These are phyloP conservation scores for Sarocladium kiliense DNA, from an alignment of 2,329 filamentous ascomycete species.

Conservation along the genomic window DNA sequence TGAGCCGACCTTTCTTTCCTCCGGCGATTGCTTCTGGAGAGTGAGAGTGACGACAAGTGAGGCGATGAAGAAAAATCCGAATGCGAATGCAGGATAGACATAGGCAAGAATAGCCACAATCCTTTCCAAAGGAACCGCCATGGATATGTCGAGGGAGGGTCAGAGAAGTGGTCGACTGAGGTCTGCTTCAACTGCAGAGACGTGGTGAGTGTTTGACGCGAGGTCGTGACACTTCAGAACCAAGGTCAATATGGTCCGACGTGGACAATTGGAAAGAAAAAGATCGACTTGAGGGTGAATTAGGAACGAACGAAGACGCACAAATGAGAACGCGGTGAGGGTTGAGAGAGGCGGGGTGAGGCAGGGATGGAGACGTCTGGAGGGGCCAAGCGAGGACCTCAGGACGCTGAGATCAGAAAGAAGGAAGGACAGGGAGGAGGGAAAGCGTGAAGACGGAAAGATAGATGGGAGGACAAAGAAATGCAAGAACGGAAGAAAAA, in stretches of 20 bases:
- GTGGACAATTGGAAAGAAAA: not conserved
- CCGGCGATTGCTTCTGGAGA: conserved; percentile 35
- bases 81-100: conserved; percentile 50
- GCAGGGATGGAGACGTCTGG: not conserved
- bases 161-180: not conserved
- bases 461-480: conserved; percentile 5
- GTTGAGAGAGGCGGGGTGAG: not conserved
- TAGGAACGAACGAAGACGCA: not conserved
- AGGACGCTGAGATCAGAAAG: not conserved
- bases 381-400: not conserved
- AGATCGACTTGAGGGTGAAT: not conserved
- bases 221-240: too few relatives aligned
- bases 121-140: conserved; percentile 18
- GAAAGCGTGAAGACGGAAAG: not conserved
- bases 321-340: not conserved
- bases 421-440: not conserved
- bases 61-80: conserved; percentile 51
- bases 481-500: not conserved
- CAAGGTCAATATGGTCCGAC: too few relatives aligned
- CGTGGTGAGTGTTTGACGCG: too few relatives aligned
- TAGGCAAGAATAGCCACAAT: conserved; percentile 49
- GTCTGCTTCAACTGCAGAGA: too few relatives aligned
- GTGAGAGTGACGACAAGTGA: conserved; percentile 47
- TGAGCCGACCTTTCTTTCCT: not conserved
- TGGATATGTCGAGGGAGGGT: not conserved